Evolutionary conservation across 257 asterid species (phyloP).

Genomic region (Perilla frutescens): DNA sequence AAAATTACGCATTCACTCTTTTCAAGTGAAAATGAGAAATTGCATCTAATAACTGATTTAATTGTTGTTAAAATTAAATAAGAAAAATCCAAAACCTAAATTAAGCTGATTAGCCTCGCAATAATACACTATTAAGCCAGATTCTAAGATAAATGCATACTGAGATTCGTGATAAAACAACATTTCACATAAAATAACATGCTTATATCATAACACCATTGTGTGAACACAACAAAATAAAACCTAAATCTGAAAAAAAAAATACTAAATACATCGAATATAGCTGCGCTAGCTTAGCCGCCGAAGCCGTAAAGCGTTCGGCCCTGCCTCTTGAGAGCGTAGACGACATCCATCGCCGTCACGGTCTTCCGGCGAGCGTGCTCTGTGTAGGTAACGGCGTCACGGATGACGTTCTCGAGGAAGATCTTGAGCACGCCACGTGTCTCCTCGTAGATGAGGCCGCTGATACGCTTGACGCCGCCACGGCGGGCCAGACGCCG

Average conservation of each 20-base stretch:
- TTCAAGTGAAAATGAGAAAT: no score
- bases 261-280: slow-evolving; percentile 8
- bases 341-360: slow-evolving; percentile 56
- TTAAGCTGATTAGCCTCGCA: background rate
- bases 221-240: background rate
- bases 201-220: slow-evolving; percentile 2
- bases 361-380: slow-evolving; percentile 54
- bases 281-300: slow-evolving; percentile 29
- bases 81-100: background rate
- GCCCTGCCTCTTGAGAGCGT: slow-evolving; percentile 57
- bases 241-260: slow-evolving; percentile 33
- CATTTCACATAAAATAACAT: slow-evolving; percentile 16
- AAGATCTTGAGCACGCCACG: slow-evolving; percentile 53
- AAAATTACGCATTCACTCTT: no score
- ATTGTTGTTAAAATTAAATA: no score
- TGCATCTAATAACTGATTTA: no score
- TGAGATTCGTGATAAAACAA: no score
- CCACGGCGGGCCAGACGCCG: slow-evolving; percentile 57
- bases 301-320: slow-evolving; percentile 54
- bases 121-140: background rate
- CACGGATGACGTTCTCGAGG: slow-evolving; percentile 49
- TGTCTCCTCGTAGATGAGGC: slow-evolving; percentile 50
- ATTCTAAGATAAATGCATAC: background rate
- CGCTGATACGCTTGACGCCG: slow-evolving; percentile 56
- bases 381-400: slow-evolving; percentile 53